Conservation (phyloP, 306 rosid species). For the Dicorynia guianensis region DNA sequence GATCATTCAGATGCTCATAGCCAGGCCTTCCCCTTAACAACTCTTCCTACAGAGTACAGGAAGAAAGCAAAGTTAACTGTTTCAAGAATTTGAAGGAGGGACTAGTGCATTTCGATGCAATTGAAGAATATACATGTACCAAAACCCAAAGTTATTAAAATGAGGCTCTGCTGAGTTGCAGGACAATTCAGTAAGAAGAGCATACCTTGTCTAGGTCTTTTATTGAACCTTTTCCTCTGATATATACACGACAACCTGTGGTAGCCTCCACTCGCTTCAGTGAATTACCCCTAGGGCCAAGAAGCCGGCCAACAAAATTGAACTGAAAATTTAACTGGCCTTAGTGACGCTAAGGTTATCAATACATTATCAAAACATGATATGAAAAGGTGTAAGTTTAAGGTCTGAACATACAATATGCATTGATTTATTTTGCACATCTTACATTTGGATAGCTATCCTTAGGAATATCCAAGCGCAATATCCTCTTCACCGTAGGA, state of each 20-base stretch:
- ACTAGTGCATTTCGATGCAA: constrained; percentile 1
- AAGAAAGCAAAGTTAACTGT: constrained; percentile 31
- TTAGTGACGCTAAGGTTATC: constrained; percentile 28
- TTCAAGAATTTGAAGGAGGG: constrained; percentile 13
- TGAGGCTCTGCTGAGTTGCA: constrained; percentile 17
- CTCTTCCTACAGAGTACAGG: constrained; percentile 68
- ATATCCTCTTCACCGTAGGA: constrained; percentile 56
- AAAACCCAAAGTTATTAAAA: neutral
- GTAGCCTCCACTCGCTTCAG: constrained; percentile 66
- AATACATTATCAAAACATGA: constrained; percentile 12
- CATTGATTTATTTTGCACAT: constrained; percentile 19
- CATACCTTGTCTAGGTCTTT: constrained; percentile 62
- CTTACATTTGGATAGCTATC: constrained; percentile 63
- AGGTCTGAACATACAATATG: neutral
- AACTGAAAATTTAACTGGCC: constrained; percentile 51
- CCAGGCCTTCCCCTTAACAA: constrained; percentile 90
- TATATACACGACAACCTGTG: constrained; percentile 67
- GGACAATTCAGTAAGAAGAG: constrained; percentile 7
- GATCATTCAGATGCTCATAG: constrained; percentile 93
- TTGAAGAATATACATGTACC: neutral
- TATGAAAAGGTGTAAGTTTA: neutral
- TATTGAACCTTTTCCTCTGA: constrained; percentile 70
- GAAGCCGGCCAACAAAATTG: constrained; percentile 69
- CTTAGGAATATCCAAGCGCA: constrained; percentile 64
- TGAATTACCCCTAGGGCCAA: constrained; percentile 70